Base-by-base conservation (phyloP, 306 rosid genomes). In the Quercus berberidifolia region DNA sequence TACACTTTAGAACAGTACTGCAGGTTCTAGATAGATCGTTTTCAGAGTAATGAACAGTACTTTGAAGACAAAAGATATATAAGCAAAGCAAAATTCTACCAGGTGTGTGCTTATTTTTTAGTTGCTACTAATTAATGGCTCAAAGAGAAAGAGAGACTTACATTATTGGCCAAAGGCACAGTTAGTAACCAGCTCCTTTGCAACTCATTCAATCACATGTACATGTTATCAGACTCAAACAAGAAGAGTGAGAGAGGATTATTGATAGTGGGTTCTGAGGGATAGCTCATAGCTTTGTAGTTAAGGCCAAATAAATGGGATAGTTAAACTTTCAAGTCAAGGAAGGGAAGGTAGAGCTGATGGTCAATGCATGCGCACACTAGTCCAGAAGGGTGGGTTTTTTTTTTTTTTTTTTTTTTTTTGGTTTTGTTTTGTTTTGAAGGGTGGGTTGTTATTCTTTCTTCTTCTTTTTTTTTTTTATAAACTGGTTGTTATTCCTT, bases 321-420 rank as follows among this genome's bases (percentile, higher is more conserved):
- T 33, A 30, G 1, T 18, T 21, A 52, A 31, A 25, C 23, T 49
- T 4, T 10, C 30, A 19, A 26, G 15, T 2, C 3, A 13, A 3
- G 15, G 70, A 75, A 60, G 35, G 78, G 70, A 41, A 75, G 71
- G 78, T 75, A 41, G 28, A 80, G 75, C 83, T 80, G 55, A 74
- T 54, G 12, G 83, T 80, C 83, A 80, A 80, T 43, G 75, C 72
- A 77, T 54, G 54, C 5, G 59, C 43, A 17, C 46, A 41, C 71
- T 43, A 65, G 71, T 9, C 9, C 54, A 4, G 75, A 63, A 64
- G 64, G 73, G 20, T 11, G 14, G 64, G 63, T 62, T 30, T 1
- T 30, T 30, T 0, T 31, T 31, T 31, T 5, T 0, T 31, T 31
- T 31, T 5, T 5, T 33, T 1, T 33, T 33, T 33, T 33, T 33